Conservation (phyloP, 371 early-diverging fungal genomes). For the Mortierella sp. region DNA sequence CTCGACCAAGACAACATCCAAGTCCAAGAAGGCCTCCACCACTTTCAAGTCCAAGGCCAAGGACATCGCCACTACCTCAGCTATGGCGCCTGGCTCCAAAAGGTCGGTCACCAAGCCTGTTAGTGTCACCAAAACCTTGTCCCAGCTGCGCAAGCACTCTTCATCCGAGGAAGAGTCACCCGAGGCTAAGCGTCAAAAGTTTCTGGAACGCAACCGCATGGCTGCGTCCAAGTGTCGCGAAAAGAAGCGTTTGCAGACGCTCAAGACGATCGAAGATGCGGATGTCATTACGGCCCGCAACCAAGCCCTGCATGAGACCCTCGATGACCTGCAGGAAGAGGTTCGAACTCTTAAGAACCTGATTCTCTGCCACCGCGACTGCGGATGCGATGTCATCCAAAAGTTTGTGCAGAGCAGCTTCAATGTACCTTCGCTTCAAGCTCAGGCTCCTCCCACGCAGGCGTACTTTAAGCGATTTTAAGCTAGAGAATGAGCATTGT, state of each 20-base stretch:
- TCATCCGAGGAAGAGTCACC: constrained; percentile 43
- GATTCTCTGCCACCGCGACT: constrained; percentile 75
- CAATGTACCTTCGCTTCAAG: constrained; percentile 8
- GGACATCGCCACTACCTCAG: not conserved
- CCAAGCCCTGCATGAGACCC: constrained; percentile 69
- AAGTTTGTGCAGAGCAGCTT: constrained; percentile 61
- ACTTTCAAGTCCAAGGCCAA: constrained; percentile 5
- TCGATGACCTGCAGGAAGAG: constrained; percentile 77
- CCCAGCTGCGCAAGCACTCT: constrained; percentile 44
- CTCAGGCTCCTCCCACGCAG: not conserved
- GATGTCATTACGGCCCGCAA: constrained; percentile 71
- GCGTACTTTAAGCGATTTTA: not conserved
- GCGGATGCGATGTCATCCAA: constrained; percentile 70
- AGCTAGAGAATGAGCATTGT: not conserved
- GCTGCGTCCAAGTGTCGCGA: constrained; percentile 87
- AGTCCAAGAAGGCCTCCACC: constrained; percentile 8
- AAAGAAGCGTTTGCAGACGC: constrained; percentile 83
- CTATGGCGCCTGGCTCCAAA: not conserved
- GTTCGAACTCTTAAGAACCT: constrained; percentile 76
- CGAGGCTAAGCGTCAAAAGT: constrained; percentile 67
- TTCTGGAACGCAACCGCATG: constrained; percentile 83
- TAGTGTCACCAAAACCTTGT: not conserved
- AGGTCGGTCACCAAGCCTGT: not conserved
- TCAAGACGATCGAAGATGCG: constrained; percentile 73
- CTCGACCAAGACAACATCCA: constrained; percentile 10